Conservation (phyloP, 495 filamentous ascomycete species). For the Aspergillus nanangensis region DNA sequence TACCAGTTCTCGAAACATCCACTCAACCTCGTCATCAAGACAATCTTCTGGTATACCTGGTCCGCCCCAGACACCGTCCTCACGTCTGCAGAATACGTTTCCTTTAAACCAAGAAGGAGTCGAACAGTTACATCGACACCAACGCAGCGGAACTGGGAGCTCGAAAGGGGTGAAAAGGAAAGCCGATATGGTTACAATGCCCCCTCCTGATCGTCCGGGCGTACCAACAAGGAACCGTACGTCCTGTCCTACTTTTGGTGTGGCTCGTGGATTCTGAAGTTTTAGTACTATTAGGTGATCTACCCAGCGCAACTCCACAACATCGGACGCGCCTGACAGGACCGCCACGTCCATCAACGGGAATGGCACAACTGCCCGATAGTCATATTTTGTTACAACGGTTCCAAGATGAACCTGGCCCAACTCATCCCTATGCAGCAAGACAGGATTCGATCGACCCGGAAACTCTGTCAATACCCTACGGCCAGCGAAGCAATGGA, state of each 20-base stretch:
- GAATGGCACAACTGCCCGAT: constrained; percentile 12
- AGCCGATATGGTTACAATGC: constrained; percentile 19
- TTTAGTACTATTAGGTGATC: constrained; percentile 6
- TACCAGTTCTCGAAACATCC: constrained; percentile 13
- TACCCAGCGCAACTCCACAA: constrained; percentile 15
- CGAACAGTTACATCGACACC: constrained; percentile 41
- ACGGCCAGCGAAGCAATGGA: neutral
- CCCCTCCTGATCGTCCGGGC: constrained; percentile 19
- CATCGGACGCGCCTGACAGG: constrained; percentile 18
- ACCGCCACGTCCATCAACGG: constrained; percentile 12
- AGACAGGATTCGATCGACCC: too few species aligned
- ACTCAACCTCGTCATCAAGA: constrained; percentile 7
- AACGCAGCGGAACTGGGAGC: constrained; percentile 46
- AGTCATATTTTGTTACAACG: constrained; percentile 12
- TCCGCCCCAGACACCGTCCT: constrained; percentile 21
- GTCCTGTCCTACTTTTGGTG: too few species aligned
- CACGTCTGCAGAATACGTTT: constrained; percentile 18
- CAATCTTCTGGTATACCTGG: constrained; percentile 3
- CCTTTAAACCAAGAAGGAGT: constrained; percentile 32
- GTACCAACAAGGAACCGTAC: constrained; percentile 13
- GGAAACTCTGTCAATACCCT: too few species aligned
- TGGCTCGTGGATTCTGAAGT: too few species aligned
- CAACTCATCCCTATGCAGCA: neutral
- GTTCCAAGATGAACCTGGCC: too few species aligned
- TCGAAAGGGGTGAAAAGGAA: constrained; percentile 23